Percentiles rank a stretch among this genome's conserved stretches.
These are phyloP conservation scores for Lactarius quietus DNA, from an alignment of 768 basidiomycete genomes.

Conservation along the genomic window DNA sequence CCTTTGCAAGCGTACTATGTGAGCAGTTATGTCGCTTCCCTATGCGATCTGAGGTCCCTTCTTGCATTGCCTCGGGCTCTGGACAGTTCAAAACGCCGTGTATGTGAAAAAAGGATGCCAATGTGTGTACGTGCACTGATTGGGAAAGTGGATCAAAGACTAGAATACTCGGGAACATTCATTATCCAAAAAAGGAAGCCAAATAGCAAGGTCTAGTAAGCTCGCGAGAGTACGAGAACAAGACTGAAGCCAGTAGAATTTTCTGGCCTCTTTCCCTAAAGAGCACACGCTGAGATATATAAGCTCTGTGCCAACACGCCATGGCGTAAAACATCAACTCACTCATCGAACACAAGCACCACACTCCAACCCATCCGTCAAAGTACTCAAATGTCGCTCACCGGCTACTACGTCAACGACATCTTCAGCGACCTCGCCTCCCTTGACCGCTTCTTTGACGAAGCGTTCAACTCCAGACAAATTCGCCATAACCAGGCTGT, in stretches of 20 bases:
- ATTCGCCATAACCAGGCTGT: background rate
- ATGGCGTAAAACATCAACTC: background rate
- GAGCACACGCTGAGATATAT: slow-evolving; percentile 4
- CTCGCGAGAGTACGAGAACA: slow-evolving; percentile 2
- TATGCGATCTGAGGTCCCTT: too few species aligned
- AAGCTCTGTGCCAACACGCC: background rate
- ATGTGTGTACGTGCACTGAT: background rate
- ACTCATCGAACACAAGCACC: background rate
- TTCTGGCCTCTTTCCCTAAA: background rate
- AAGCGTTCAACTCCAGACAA: background rate
- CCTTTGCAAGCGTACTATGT: too few species aligned
- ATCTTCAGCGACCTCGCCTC: background rate
- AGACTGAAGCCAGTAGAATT: background rate
- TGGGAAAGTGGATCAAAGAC: background rate
- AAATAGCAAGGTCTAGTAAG: too few species aligned
- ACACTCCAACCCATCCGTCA: background rate
- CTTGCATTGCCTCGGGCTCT: background rate
- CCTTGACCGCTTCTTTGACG: slow-evolving; percentile 11
- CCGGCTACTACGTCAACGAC: slow-evolving; percentile 1
- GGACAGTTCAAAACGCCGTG: background rate
- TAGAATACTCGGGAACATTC: slow-evolving; percentile 3
- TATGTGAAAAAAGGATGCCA: background rate
- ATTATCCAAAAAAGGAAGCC: slow-evolving; percentile 3
- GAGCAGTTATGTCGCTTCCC: too few species aligned
- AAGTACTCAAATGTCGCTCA: slow-evolving; percentile 6